Base-by-base conservation (phyloP, 805 yeast species). In the Barnettozyma californica region DNA sequence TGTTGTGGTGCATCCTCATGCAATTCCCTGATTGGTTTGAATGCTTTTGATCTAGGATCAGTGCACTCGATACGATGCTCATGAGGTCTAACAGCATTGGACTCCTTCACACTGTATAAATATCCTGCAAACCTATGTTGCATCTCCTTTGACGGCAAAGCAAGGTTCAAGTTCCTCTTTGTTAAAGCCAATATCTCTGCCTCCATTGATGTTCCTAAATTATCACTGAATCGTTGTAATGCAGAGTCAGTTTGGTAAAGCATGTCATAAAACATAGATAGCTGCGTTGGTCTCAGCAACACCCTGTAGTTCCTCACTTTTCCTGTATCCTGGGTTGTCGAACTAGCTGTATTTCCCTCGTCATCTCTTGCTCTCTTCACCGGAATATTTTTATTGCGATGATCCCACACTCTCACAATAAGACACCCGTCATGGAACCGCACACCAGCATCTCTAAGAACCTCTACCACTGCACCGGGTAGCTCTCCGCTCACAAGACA, bases 341-440 rank as follows among this genome's bases (percentile, higher is more conserved):
- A 8, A 23, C 13, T 38, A 38, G 27, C 26, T 11, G 16, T 4
- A 3, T 21, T n/a, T 6, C 29, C 33, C 8, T 38, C 27, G 5
- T 9, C 29, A 38, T 38, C 41, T 38, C 41, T 20, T 11, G 27
- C 14, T 38, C 41, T 20, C 27, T 38, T 38, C 38, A 35, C 38
- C 18, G 38, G 38, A 10, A 35, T 35, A 16, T 6, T 18, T 10
- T 38, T 38, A 14, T 38, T 38, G 5, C 97, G 71, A 64, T 91
- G 96, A 65, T 92, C 99, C 55, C 78, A 80, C n/a, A 92, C 84
- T 61, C 88, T 88, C 43, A 92, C 66, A 14, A 92, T 87, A 36
- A 92, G 70, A 64, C 95, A 87, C 0, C 97, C 97, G 62, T 94
- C 97, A 63, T 88, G 92, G 46, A 89, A 78, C 51, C 80, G 79